Base-by-base conservation (phyloP, 768 basidiomycete species). In the Suillus subluteus region DNA sequence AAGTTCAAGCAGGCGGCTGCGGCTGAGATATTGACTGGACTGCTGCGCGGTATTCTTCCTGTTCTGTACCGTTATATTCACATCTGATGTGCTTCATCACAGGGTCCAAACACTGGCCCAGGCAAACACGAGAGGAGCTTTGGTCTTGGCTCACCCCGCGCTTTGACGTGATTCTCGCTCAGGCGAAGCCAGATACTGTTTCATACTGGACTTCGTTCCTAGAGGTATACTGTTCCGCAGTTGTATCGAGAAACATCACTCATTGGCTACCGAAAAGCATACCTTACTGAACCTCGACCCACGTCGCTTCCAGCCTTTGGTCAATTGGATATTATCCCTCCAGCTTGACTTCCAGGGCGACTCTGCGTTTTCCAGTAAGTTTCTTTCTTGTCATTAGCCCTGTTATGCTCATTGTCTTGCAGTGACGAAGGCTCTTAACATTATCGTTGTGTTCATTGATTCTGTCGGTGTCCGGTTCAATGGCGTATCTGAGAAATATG, bases 31-130 rank as follows among this genome's bases (percentile, higher is more conserved):
- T 74, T 96, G 35, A 82, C 86, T 43, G 95, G 95, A 26, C 72
- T 95, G 58, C 78, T 93, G 64, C 86, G 95, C 68, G 95, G 91
- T 90, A 73, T 62, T 80, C 38, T 62, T 62, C 26, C 30, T 65
- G 11, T 18, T 52, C 55, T 54, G 26, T 43, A 43, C 56, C 43
- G 12, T 40, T n/a, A n/a, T n/a, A 54, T 61, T 61, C 46, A 58
- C 44, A 37, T 64, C 50, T 48, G 63, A 54, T 50, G 63, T 74
- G 43, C 65, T 43, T 56, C 50, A 37, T 35, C 30, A 46, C 67
- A 91, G 92, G 94, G 41, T 88, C 91, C 16, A 95, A 95, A 76
- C 92, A 96, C 72, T 97, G 96, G 95, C 80, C 86, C 0, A 82
- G 81, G 63, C 76, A 79, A 46, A 76, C 80, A 44, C 82, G 83